Evolutionary conservation across 1,139 yeast genomes (phyloP), one percentile per base, ranked within the genome.

Genomic region (Yamadazyma mexicana): DNA sequence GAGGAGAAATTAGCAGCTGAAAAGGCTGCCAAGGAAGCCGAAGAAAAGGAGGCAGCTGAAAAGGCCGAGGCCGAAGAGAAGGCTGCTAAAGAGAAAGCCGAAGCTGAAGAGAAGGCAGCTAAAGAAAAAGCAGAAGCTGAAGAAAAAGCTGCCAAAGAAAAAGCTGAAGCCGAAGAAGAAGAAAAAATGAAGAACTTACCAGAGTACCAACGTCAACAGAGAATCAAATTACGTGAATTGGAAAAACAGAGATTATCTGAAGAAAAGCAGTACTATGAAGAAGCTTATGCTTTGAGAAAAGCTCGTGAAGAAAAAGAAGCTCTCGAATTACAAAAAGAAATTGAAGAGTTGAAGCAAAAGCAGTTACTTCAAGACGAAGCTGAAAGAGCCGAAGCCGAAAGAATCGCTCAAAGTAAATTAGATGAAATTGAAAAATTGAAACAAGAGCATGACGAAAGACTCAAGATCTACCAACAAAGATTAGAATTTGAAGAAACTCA

Each of bases 401-500:
- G 51, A 37, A 40, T 62, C 37, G 72, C 71, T 24, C 63, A 60
- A 44, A 52, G 54, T 15, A 66, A 64, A 50, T 56, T 62, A 40
- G 58, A 50, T 17, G 69, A 67, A 46, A 62, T 65, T 42, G 62
- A 63, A 42, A 61, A 50, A 40, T 59, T 66, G 52, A 63, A 62
- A 50, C 51, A 49, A 18, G 72, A 66, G 47, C 71, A 65, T 44
- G 61, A 57, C 14, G 66, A 56, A 25, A 61, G 58, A 44, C 48
- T 63, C 42, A 55, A 41, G 43, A 56, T 65, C 38, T 62, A 54
- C 50, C 56, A 57, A 48, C 55, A 62, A 37, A 58, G 63, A 44
- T 55, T 64, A 40, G 66, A 61, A 34, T 62, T 60, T 38, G 73
- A 67, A 51, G 69, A 62, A 40, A 50, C 63, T 38, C 69, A 66